These are phyloP conservation scores for Backusella macrospora DNA, from an alignment of 192 early-diverging fungal genomes.

Conservation along the genomic window DNA sequence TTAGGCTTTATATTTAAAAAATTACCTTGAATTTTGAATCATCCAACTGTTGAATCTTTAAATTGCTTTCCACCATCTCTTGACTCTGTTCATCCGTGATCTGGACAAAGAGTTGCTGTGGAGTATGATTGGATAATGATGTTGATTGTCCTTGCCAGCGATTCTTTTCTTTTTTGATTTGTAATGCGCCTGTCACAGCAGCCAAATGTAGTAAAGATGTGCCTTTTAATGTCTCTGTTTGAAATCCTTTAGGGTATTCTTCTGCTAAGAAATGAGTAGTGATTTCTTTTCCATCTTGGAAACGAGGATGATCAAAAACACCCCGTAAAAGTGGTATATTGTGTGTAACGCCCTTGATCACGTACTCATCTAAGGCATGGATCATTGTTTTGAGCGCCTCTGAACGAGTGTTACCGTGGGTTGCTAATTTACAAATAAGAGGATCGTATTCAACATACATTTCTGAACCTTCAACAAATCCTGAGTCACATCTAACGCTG, in stretches of 20 bases:
- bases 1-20: not conserved
- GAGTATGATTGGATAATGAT: not conserved
- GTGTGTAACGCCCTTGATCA: slow-evolving; percentile 94
- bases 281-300: slow-evolving; percentile 67
- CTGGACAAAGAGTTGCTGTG: slow-evolving; percentile 57
- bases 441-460: slow-evolving; percentile 97
- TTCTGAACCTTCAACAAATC: slow-evolving; percentile 89
- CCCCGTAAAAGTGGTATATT: slow-evolving; percentile 93
- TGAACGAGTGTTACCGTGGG: slow-evolving; percentile 77
- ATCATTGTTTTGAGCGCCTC: slow-evolving; percentile 79
- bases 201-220: slow-evolving; percentile 62
- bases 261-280: slow-evolving; percentile 87
- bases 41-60: slow-evolving; percentile 47
- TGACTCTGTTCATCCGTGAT: slow-evolving; percentile 45
- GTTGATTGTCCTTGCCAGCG: slow-evolving; percentile 51
- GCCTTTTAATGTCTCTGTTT: slow-evolving; percentile 65
- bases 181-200: slow-evolving; percentile 63
- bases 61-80: slow-evolving; percentile 45
- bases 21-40: slow-evolving; percentile 50
- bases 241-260: slow-evolving; percentile 89
- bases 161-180: slow-evolving; percentile 67
- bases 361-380: slow-evolving; percentile 84
- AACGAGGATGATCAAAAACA: slow-evolving; percentile 75
- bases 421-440: slow-evolving; percentile 92
- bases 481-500: slow-evolving; percentile 91